Percentiles rank a stretch among this genome's conserved stretches.
Conservation (phyloP, 441 rosid genomes). For the Jatropha podagrica region DNA sequence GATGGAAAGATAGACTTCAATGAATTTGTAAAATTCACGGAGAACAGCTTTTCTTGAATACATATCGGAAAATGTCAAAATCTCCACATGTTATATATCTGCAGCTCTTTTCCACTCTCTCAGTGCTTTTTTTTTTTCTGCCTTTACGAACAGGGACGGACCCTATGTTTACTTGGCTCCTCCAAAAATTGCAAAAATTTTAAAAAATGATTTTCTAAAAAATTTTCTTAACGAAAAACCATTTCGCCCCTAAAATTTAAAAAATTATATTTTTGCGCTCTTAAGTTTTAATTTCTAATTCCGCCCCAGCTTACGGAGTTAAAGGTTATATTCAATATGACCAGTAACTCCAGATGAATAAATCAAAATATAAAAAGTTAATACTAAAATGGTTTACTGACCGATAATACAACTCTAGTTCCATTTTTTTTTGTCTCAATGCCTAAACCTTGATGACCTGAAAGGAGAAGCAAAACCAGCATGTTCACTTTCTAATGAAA, state of each 20-base stretch:
- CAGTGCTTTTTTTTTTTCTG: neutral
- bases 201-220: too few relatives aligned
- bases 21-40: constrained; percentile 58
- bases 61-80: neutral
- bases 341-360: neutral
- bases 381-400: neutral
- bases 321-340: neutral
- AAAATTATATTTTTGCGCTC: too few relatives aligned
- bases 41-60: constrained; percentile 36
- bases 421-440: too few relatives aligned
- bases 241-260: too few relatives aligned
- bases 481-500: neutral
- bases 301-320: too few relatives aligned
- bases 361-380: neutral
- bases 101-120: neutral
- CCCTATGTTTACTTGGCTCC: too few relatives aligned
- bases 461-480: neutral
- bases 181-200: too few relatives aligned
- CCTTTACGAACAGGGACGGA: too few relatives aligned
- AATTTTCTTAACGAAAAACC: too few relatives aligned
- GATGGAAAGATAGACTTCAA: constrained; percentile 53
- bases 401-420: neutral
- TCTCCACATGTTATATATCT: neutral
- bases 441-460: neutral
- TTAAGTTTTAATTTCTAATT: too few relatives aligned